Conservation (phyloP, 306 rosid species). For the Castanopsis chinensis region DNA sequence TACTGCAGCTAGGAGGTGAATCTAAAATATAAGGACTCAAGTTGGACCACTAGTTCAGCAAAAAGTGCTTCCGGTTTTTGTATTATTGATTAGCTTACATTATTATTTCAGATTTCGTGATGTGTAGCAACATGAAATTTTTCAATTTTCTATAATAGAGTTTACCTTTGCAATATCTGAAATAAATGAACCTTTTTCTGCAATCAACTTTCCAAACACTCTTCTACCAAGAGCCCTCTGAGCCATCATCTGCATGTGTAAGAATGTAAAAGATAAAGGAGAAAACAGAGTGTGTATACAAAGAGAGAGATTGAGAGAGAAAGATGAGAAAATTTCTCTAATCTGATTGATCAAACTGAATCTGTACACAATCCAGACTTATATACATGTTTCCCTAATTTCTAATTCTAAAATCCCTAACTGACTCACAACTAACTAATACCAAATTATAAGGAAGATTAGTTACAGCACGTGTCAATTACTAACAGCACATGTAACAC, state of each 20-base stretch:
- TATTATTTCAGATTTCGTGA: background rate
- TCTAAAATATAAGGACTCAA: background rate
- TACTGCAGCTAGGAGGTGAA: background rate
- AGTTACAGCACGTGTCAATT: too few relatives aligned
- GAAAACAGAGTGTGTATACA: too few relatives aligned
- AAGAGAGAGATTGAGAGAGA: too few relatives aligned
- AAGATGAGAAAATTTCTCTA: too few relatives aligned
- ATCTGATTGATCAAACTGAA: too few relatives aligned
- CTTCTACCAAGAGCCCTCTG: constrained; percentile 79
- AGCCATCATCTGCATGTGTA: constrained; percentile 66
- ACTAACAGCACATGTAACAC: too few relatives aligned
- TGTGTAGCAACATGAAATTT: background rate
- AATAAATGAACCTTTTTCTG: constrained; percentile 86
- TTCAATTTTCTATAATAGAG: background rate
- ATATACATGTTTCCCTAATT: too few relatives aligned
- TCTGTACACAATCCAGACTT: too few relatives aligned
- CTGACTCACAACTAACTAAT: too few relatives aligned
- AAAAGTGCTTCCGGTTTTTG: background rate
- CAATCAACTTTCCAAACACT: constrained; percentile 82
- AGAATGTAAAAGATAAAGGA: too few relatives aligned
- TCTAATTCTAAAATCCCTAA: too few relatives aligned
- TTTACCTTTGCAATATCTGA: constrained; percentile 82
- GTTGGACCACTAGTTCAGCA: background rate
- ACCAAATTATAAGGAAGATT: too few relatives aligned
- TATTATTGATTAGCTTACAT: background rate